A percentile compares a stretch with the other conserved stretches of the same genome.
These are phyloP conservation scores for Actinidia arguta DNA, from an alignment of 179 eudicot species.

Conservation along the genomic window DNA sequence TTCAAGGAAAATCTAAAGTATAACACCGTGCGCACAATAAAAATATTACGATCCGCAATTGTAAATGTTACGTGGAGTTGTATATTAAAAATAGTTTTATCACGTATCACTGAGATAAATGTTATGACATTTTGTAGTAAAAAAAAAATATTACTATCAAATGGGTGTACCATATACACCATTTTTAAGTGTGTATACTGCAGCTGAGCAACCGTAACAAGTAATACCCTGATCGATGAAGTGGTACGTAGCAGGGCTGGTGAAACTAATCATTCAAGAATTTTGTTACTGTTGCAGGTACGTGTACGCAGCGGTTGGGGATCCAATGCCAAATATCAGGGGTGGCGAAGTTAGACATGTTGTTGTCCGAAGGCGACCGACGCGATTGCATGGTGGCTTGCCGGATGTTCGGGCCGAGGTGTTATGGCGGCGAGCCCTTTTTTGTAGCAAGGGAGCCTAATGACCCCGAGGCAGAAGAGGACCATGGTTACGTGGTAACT, in stretches of 20 bases:
- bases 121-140: too few relatives aligned
- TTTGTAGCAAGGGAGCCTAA: constrained; percentile 47
- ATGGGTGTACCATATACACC: not conserved
- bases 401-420: constrained; percentile 48
- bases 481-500: constrained; percentile 49
- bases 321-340: constrained; percentile 65
- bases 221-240: too few relatives aligned
- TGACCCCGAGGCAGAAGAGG: constrained; percentile 45
- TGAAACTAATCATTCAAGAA: not conserved
- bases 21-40: too few relatives aligned
- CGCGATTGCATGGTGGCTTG: constrained; percentile 58
- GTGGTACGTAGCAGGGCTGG: not conserved
- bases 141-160: too few relatives aligned
- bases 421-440: constrained; percentile 61
- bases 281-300: constrained; percentile 31
- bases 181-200: too few relatives aligned
- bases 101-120: too few relatives aligned
- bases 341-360: constrained; percentile 64
- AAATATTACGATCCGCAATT: too few relatives aligned
- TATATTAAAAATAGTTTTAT: too few relatives aligned
- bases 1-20: too few relatives aligned
- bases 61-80: too few relatives aligned
- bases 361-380: constrained; percentile 31
- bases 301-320: constrained; percentile 57
- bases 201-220: too few relatives aligned